Conservation (phyloP, 1,284 basidiomycete genomes). For the Leccinum huronense region DNA sequence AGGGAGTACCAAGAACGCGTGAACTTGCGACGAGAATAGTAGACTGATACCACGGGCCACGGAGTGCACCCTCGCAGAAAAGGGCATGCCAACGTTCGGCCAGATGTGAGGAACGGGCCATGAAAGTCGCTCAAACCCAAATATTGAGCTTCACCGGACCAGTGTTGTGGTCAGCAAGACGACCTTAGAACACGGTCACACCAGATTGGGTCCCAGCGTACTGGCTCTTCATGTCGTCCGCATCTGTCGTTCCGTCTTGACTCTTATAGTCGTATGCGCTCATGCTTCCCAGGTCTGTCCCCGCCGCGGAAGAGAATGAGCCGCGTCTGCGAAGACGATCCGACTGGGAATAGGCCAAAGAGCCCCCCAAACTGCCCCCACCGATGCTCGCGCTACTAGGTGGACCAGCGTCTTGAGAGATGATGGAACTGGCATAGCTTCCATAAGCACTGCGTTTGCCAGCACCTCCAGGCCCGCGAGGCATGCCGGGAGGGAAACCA, state of each 20-base stretch:
- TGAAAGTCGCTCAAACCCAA: constrained; percentile 14
- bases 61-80: constrained; percentile 12
- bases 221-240: constrained; percentile 82
- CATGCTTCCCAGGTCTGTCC: constrained; percentile 71
- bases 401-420: constrained; percentile 82
- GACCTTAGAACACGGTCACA: constrained; percentile 70
- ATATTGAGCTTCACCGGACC: constrained; percentile 14
- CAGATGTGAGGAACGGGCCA: constrained; percentile 10
- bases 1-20: constrained; percentile 15
- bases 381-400: constrained; percentile 50
- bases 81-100: constrained; percentile 16
- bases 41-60: constrained; percentile 10
- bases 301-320: constrained; percentile 75
- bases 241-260: constrained; percentile 71
- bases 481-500: constrained; percentile 64
- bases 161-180: constrained; percentile 8
- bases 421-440: constrained; percentile 87
- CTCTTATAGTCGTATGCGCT: constrained; percentile 85
- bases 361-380: constrained; percentile 41
- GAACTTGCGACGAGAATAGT: constrained; percentile 17
- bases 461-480: constrained; percentile 48
- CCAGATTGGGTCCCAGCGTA: constrained; percentile 80
- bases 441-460: constrained; percentile 75
- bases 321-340: constrained; percentile 64
- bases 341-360: constrained; percentile 79